Percentiles rank a stretch among this genome's conserved stretches.
phyloP scores from a whole-genome alignment of 2,329 filamentous ascomycete genomes.

The Diplodia intermedia region DNA sequence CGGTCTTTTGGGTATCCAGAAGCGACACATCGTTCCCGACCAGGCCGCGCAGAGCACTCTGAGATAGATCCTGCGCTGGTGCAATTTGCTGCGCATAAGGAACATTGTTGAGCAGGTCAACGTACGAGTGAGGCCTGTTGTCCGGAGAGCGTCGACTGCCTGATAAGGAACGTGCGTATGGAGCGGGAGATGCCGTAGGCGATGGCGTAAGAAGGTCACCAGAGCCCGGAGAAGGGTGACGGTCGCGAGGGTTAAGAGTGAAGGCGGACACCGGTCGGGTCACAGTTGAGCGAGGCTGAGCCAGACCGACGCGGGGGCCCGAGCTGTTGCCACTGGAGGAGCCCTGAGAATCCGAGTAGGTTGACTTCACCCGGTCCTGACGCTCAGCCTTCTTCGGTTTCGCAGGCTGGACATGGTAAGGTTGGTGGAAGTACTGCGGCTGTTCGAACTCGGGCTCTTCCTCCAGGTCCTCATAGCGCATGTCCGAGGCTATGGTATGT shows the following conservation, averaged over 20 bases:
- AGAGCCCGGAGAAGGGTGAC: conserved; percentile 61
- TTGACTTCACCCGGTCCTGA: conserved; percentile 40
- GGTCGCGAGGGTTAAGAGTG: conserved; percentile 69
- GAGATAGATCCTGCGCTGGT: conserved; percentile 70
- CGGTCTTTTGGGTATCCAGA: conserved; percentile 87
- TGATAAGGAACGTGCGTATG: conserved; percentile 58
- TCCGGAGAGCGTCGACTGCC: conserved; percentile 64
- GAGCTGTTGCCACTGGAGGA: conserved; percentile 41
- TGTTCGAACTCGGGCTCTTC: conserved; percentile 51
- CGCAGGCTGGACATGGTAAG: conserved; percentile 46
- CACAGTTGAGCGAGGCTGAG: conserved; percentile 62
- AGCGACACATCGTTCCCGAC: conserved; percentile 91
- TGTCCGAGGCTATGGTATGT: conserved; percentile 11
- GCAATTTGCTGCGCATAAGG: conserved; percentile 82
- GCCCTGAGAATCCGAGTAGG: conserved; percentile 41
- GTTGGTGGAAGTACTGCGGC: conserved; percentile 60
- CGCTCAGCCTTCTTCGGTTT: conserved; percentile 32
- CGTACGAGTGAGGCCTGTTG: conserved; percentile 64
- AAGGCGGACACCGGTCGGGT: conserved; percentile 78
- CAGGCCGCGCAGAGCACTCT: conserved; percentile 73
- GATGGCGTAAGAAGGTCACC: conserved; percentile 50
- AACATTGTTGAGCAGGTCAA: conserved; percentile 67
- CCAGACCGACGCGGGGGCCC: conserved; percentile 41
- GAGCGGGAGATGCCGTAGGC: conserved; percentile 49
- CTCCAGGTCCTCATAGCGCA: conserved; percentile 33